Percentiles rank a stretch among this genome's conserved stretches.
These are phyloP conservation scores for Trametes cingulata DNA, from an alignment of 768 basidiomycete species.

Conservation along the genomic window DNA sequence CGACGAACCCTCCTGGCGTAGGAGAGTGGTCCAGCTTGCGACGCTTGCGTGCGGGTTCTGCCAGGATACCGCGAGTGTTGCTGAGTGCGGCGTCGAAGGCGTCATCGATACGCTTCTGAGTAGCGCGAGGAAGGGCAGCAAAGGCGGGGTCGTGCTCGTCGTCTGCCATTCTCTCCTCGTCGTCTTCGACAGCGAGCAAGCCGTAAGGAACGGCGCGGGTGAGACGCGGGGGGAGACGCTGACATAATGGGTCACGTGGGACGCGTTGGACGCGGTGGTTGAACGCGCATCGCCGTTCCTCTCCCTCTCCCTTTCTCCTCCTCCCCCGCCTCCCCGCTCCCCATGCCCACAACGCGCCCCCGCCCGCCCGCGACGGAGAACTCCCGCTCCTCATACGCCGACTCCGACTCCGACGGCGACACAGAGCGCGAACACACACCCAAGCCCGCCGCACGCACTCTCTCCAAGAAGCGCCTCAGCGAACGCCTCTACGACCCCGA, in stretches of 20 bases:
- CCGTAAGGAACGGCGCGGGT: not conserved
- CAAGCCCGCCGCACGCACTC: constrained; percentile 22
- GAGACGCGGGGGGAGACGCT: not conserved
- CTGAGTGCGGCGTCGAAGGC: constrained; percentile 44
- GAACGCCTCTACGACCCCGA: constrained; percentile 52
- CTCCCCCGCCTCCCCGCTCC: not conserved
- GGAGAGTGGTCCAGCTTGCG: constrained; percentile 12
- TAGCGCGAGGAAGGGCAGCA: constrained; percentile 39
- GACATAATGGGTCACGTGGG: constrained; percentile 22
- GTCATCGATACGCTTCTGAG: constrained; percentile 51
- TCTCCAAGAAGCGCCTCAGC: constrained; percentile 54
- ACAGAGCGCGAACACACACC: constrained; percentile 26
- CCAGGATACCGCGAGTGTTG: not conserved
- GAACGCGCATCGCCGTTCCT: constrained; percentile 14
- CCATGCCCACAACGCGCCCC: constrained; percentile 19
- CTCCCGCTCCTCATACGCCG: constrained; percentile 14
- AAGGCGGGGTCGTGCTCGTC: constrained; percentile 34
- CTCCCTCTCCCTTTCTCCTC: not conserved
- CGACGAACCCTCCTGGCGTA: constrained; percentile 21
- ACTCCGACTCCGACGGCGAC: constrained; percentile 27
- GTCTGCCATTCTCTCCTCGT: constrained; percentile 6
- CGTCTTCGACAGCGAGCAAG: not conserved
- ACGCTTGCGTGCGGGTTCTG: constrained; percentile 18
- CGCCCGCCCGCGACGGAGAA: constrained; percentile 5
- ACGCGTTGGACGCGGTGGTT: constrained; percentile 21